These are phyloP conservation scores for Nicotiana undulata DNA, from an alignment of 257 asterid genomes.

Conservation along the genomic window DNA sequence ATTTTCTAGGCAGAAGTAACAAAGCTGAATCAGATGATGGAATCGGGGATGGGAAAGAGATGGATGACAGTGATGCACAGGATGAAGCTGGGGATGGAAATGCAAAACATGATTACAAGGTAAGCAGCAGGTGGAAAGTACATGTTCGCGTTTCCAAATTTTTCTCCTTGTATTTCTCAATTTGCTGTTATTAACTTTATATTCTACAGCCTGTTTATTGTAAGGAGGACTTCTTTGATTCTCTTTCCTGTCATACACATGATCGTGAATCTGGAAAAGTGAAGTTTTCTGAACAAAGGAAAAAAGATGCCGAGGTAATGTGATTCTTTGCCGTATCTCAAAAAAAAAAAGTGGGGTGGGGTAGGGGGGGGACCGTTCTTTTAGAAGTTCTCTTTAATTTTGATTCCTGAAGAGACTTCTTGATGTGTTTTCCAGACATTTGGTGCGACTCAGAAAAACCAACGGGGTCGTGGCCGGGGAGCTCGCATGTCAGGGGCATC, in stretches of 20 bases:
- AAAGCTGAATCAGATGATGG: constrained; percentile 14
- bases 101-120: constrained; percentile 13
- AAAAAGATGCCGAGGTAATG: constrained; percentile 21
- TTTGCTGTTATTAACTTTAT: neutral
- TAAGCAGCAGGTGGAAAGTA: neutral
- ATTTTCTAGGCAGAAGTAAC: constrained; percentile 16
- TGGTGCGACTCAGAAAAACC: constrained; percentile 17
- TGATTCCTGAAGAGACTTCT: neutral
- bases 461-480: constrained; percentile 12
- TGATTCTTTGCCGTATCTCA: neutral
- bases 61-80: neutral
- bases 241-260: constrained; percentile 14
- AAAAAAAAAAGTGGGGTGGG: neutral
- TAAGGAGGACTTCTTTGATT: constrained; percentile 32
- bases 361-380: neutral
- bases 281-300: constrained; percentile 14
- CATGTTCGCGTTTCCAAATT: neutral
- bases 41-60: neutral
- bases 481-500: constrained; percentile 6
- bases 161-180: neutral
- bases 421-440: constrained; percentile 20
- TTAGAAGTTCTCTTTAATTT: neutral
- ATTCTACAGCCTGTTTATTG: constrained; percentile 15
- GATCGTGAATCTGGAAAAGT: constrained; percentile 11
- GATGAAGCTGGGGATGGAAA: constrained; percentile 3